Percentiles rank a stretch among this genome's conserved stretches.
Evolutionary conservation across 2,329 filamentous ascomycete genomes (phyloP).

Genomic region (Alternaria sp.): DNA sequence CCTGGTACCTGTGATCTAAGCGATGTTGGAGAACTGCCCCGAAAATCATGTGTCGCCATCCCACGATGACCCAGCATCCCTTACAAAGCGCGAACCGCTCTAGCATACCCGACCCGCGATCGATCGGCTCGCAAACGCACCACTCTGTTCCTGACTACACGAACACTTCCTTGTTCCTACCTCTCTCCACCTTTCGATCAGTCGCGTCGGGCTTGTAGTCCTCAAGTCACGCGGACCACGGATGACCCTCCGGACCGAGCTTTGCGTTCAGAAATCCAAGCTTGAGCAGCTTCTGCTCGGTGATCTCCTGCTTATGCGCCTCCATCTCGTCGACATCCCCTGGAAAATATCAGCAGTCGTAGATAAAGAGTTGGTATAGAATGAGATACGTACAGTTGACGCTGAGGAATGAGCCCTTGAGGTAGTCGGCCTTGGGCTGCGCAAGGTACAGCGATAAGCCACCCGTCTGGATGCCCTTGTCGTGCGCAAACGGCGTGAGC

Average conservation of each 20-base stretch:
- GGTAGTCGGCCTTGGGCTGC: conserved; percentile 22
- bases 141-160: neutral
- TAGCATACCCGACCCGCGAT: neutral
- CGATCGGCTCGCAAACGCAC: neutral
- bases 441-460: conserved; percentile 25
- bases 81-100: neutral
- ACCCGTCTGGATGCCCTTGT: conserved; percentile 18
- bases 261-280: conserved; percentile 24
- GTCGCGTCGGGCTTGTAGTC: neutral
- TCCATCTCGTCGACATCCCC: conserved; percentile 39
- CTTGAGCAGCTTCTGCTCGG: conserved; percentile 35
- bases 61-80: neutral
- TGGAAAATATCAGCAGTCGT: neutral
- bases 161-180: neutral
- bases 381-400: conserved; percentile 24
- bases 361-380: neutral
- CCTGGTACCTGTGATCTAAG: neutral
- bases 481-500: neutral
- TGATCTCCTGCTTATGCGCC: conserved; percentile 35
- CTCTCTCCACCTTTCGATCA: neutral
- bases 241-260: conserved; percentile 24
- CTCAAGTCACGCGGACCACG: conserved; percentile 10
- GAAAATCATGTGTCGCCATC: neutral
- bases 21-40: neutral
- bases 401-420: conserved; percentile 23